phyloP scores from a whole-genome alignment of 1,284 basidiomycete genomes.

The Ganoderma sp. region DNA sequence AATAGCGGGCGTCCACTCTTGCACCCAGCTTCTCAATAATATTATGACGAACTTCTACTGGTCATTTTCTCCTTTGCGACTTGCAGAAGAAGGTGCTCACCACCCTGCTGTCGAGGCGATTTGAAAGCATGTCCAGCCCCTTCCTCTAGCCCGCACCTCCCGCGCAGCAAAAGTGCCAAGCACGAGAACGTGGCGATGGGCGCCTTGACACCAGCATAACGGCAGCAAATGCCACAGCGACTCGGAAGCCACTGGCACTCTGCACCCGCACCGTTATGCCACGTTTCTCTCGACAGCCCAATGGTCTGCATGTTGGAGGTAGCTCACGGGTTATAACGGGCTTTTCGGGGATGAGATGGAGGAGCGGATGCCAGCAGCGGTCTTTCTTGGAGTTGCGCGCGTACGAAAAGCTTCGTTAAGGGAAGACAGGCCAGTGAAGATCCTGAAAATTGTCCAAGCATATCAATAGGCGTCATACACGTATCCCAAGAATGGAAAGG shows the following conservation, averaged over 20 bases:
- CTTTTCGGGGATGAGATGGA: background rate
- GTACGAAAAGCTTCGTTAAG: background rate
- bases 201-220: background rate
- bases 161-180: background rate
- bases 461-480: background rate
- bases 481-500: background rate
- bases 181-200: background rate
- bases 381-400: background rate
- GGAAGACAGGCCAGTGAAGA: background rate
- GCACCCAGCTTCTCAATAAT: background rate
- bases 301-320: background rate
- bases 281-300: background rate
- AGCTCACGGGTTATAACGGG: background rate
- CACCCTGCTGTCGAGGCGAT: background rate
- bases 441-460: background rate
- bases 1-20: background rate
- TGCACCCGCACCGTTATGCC: background rate
- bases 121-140: background rate
- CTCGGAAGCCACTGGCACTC: background rate
- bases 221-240: background rate
- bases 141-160: background rate
- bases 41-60: too few species aligned
- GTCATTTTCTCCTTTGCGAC: background rate
- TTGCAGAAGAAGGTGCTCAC: background rate
- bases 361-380: background rate